Conservation (phyloP, 2,329 filamentous ascomycete genomes). For the Epichloe scottii region DNA sequence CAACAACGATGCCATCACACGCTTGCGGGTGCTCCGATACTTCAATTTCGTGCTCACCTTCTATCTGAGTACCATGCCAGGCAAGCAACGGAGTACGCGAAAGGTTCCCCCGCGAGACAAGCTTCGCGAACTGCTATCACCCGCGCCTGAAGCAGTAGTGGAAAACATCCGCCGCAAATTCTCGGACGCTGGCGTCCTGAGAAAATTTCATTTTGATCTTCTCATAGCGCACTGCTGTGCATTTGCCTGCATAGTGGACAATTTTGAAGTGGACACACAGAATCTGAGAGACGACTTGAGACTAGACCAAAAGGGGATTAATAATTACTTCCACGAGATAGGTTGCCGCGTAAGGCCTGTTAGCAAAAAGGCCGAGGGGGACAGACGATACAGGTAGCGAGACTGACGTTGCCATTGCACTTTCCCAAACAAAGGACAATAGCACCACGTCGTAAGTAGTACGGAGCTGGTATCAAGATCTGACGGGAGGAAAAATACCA, state of each 20-base stretch:
- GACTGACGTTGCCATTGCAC: slow-evolving; percentile 62
- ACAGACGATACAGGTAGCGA: slow-evolving; percentile 42
- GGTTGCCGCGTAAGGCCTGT: slow-evolving; percentile 54
- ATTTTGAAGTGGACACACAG: slow-evolving; percentile 59
- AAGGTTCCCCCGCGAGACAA: slow-evolving; percentile 49
- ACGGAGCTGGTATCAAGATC: background rate
- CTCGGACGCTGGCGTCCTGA: slow-evolving; percentile 48
- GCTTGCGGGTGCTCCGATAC: slow-evolving; percentile 48
- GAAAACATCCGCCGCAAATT: slow-evolving; percentile 60
- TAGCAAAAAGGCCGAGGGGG: slow-evolving; percentile 50
- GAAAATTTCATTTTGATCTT: slow-evolving; percentile 60
- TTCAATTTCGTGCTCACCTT: slow-evolving; percentile 45
- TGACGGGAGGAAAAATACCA: background rate
- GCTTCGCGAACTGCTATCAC: slow-evolving; percentile 42
- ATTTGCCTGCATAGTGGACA: slow-evolving; percentile 58
- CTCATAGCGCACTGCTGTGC: slow-evolving; percentile 62
- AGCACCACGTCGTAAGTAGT: slow-evolving; percentile 17
- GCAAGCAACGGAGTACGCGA: slow-evolving; percentile 33
- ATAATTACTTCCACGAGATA: slow-evolving; percentile 62
- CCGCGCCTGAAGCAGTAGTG: slow-evolving; percentile 48
- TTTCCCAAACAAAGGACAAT: slow-evolving; percentile 56
- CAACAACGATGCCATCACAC: slow-evolving; percentile 38
- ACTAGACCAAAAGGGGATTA: slow-evolving; percentile 58
- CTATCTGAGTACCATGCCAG: slow-evolving; percentile 33
- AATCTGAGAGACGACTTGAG: slow-evolving; percentile 60